phyloP scores from a whole-genome alignment of 1,139 yeast species.

The Yamadazyma jaroonii region DNA sequence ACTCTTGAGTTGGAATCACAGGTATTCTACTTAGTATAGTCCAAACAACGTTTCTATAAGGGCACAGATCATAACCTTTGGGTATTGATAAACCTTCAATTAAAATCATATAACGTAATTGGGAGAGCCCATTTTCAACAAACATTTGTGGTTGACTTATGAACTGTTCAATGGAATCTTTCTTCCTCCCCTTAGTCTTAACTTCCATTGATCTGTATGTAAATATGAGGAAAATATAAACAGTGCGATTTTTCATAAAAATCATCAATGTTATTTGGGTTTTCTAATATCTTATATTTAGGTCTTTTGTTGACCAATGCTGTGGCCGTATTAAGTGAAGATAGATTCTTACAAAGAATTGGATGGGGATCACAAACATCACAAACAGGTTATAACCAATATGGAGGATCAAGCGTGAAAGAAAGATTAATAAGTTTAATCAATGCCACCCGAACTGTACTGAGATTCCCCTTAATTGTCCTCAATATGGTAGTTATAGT shows the following conservation, averaged over 20 bases:
- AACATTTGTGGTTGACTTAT: conserved; percentile 61
- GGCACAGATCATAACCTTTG: conserved; percentile 50
- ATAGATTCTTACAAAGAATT: conserved; percentile 44
- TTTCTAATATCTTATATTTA: conserved; percentile 44
- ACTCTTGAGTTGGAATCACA: conserved; percentile 52
- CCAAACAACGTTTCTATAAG: conserved; percentile 81
- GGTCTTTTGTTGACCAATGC: conserved; percentile 41
- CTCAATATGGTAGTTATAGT: conserved; percentile 38
- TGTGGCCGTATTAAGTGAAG: conserved; percentile 47
- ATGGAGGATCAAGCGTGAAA: conserved; percentile 29
- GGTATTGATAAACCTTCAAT: conserved; percentile 70
- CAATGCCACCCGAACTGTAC: conserved; percentile 45
- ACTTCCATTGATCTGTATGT: conserved; percentile 1
- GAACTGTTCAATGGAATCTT: conserved; percentile 66
- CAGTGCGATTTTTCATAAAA: conserved; percentile 1
- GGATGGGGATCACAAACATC: conserved; percentile 37
- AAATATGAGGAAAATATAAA: background rate
- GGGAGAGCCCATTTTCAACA: conserved; percentile 69
- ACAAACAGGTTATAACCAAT: conserved; percentile 27
- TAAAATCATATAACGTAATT: conserved; percentile 72
- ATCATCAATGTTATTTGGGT: conserved; percentile 37
- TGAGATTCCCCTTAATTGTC: conserved; percentile 44
- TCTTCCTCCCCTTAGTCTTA: conserved; percentile 30
- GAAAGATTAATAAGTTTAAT: conserved; percentile 40
- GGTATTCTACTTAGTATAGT: conserved; percentile 68